Evolutionary conservation across 495 filamentous ascomycete species (phyloP).

Genomic region (Xylaria scruposa): DNA sequence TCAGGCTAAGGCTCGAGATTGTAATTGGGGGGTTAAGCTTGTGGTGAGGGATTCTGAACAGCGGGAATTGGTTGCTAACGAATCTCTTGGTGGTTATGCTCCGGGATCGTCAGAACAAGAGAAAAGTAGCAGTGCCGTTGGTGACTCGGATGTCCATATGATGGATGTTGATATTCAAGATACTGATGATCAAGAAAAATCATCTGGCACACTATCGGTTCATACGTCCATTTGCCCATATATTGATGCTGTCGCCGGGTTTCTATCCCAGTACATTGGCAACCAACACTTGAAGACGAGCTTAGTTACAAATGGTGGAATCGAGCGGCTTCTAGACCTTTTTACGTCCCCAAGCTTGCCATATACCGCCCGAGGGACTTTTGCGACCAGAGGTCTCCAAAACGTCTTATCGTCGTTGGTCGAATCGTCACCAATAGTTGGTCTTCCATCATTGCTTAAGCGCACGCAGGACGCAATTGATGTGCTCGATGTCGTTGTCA

Average conservation of each 20-base stretch:
- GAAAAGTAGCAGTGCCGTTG: conserved; percentile 41
- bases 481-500: conserved; percentile 68
- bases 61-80: conserved; percentile 58
- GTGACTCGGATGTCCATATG: conserved; percentile 64
- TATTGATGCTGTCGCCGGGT: conserved; percentile 74
- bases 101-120: conserved; percentile 39
- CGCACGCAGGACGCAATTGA: conserved; percentile 73
- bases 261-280: conserved; percentile 77
- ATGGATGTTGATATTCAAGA: conserved; percentile 51
- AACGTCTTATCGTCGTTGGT: conserved; percentile 79
- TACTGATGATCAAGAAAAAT: conserved; percentile 27
- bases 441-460: conserved; percentile 78
- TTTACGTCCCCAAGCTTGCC: conserved; percentile 78
- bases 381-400: conserved; percentile 68
- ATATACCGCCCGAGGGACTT: conserved; percentile 72
- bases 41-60: conserved; percentile 64
- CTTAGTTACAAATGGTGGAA: conserved; percentile 79
- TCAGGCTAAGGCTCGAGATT: conserved; percentile 65
- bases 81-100: conserved; percentile 34
- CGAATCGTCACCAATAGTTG: conserved; percentile 81
- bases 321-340: conserved; percentile 85
- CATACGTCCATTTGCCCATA: conserved; percentile 62
- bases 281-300: conserved; percentile 76
- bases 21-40: conserved; percentile 80
- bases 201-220: conserved; percentile 19